Percentiles rank a stretch among this genome's conserved stretches.
Evolutionary conservation across 192 early-diverging fungal species (phyloP).

Genomic region (Allomyces macrogynus): DNA sequence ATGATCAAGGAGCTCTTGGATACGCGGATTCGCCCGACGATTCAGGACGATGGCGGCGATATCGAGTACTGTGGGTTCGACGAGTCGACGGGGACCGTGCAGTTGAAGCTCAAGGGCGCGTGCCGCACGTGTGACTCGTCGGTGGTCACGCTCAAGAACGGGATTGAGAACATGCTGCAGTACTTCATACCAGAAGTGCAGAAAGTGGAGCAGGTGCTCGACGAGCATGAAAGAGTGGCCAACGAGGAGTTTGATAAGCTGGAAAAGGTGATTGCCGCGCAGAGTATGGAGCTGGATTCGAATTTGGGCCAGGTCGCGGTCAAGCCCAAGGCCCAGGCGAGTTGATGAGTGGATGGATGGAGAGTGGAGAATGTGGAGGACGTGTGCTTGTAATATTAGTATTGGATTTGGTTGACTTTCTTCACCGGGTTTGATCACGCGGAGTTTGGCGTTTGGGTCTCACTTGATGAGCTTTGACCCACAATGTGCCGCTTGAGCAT

Average conservation of each 20-base stretch:
- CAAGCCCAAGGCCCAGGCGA: too few relatives aligned
- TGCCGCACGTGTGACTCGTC: slow-evolving; percentile 83
- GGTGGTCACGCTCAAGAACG: slow-evolving; percentile 86
- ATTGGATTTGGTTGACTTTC: too few relatives aligned
- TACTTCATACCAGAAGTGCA: slow-evolving; percentile 94
- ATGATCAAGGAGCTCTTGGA: slow-evolving; percentile 99
- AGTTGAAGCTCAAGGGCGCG: slow-evolving; percentile 79
- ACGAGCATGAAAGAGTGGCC: slow-evolving; percentile 58
- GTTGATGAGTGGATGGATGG: too few relatives aligned
- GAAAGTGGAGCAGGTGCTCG: slow-evolving; percentile 66
- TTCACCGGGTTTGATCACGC: too few relatives aligned
- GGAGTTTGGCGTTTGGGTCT: too few relatives aligned
- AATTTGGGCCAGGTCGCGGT: too few relatives aligned
- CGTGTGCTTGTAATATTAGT: too few relatives aligned
- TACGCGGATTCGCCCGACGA: slow-evolving; percentile 79
- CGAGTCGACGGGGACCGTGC: slow-evolving; percentile 61
- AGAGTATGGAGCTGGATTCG: too few relatives aligned
- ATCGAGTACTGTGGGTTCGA: slow-evolving; percentile 84
- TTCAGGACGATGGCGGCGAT: slow-evolving; percentile 98
- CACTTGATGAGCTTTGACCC: too few relatives aligned
- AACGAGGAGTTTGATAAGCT: slow-evolving; percentile 79
- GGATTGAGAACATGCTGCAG: slow-evolving; percentile 98
- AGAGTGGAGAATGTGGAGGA: too few relatives aligned
- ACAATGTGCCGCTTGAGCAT: too few relatives aligned
- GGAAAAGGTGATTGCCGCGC: slow-evolving; percentile 19